A percentile compares a stretch with the other conserved stretches of the same genome.
Evolutionary conservation across 306 rosid species (phyloP).

Genomic region (Rosa lucieae): DNA sequence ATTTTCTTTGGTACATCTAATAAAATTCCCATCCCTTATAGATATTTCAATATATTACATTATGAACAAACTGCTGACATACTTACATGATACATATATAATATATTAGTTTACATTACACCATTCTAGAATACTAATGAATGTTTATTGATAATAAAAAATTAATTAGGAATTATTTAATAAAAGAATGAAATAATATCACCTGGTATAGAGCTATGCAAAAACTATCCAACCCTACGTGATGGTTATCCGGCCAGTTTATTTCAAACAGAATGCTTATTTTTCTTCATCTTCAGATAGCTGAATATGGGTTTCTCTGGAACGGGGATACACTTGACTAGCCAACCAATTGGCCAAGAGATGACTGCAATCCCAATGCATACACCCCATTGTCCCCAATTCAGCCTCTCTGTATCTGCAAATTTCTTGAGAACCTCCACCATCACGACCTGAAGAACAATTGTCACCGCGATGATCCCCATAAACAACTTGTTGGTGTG

Average conservation of each 20-base stretch:
- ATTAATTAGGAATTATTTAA: not conserved
- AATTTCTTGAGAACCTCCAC: slow-evolving; percentile 42
- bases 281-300: slow-evolving; percentile 14
- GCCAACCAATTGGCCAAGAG: slow-evolving; percentile 44
- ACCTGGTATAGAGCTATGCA: not conserved
- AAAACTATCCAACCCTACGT: not conserved
- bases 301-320: slow-evolving; percentile 26
- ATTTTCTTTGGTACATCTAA: not conserved
- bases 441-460: slow-evolving; percentile 42
- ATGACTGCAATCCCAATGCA: slow-evolving; percentile 31
- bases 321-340: slow-evolving; percentile 32
- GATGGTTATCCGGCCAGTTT: not conserved
- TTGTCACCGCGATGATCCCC: slow-evolving; percentile 27
- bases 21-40: not conserved
- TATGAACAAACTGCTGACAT: not conserved
- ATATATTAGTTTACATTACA: not conserved
- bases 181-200: not conserved
- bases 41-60: not conserved
- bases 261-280: not conserved
- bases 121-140: not conserved
- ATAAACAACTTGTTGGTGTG: slow-evolving; percentile 34
- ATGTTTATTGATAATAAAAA: not conserved
- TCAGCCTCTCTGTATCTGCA: slow-evolving; percentile 35
- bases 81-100: not conserved
- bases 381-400: slow-evolving; percentile 37